Conservation (phyloP, 1,284 basidiomycete species). For the Naganishia sp. region DNA sequence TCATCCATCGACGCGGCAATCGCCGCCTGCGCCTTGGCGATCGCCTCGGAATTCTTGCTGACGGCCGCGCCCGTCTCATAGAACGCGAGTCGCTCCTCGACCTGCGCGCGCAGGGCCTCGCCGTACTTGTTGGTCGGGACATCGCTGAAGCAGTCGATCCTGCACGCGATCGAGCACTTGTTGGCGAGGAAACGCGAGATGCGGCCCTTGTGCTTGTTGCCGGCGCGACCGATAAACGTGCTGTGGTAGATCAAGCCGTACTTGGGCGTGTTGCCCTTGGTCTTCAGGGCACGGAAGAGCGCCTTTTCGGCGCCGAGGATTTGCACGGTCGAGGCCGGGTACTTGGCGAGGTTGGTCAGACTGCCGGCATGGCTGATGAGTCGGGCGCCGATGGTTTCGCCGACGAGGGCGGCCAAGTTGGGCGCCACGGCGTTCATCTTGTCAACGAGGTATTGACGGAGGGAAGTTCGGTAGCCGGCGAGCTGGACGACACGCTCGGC, state of each 20-base stretch:
- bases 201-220: slow-evolving; percentile 93
- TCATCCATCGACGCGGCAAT: slow-evolving; percentile 67
- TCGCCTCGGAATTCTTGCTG: slow-evolving; percentile 81
- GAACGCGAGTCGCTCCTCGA: slow-evolving; percentile 92
- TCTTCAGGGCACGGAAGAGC: slow-evolving; percentile 95
- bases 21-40: slow-evolving; percentile 80
- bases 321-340: slow-evolving; percentile 96
- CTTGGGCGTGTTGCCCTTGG: slow-evolving; percentile 98
- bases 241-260: slow-evolving; percentile 87
- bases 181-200: slow-evolving; percentile 98
- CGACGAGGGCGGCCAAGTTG: slow-evolving; percentile 88
- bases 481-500: slow-evolving; percentile 88
- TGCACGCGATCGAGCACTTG: slow-evolving; percentile 96
- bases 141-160: slow-evolving; percentile 96
- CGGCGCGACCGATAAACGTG: slow-evolving; percentile 92
- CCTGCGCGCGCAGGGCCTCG: slow-evolving; percentile 87
- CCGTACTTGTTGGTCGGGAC: slow-evolving; percentile 91
- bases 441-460: slow-evolving; percentile 86
- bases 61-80: slow-evolving; percentile 87
- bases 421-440: slow-evolving; percentile 99
- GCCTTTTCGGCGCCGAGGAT: slow-evolving; percentile 98
- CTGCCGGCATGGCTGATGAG: slow-evolving; percentile 97
- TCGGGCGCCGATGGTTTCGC: slow-evolving; percentile 92
- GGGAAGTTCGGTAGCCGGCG: slow-evolving; percentile 88
- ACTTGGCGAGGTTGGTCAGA: slow-evolving; percentile 95